phyloP scores from a whole-genome alignment of 2,329 filamentous ascomycete genomes.

The Xylariales sp. region DNA sequence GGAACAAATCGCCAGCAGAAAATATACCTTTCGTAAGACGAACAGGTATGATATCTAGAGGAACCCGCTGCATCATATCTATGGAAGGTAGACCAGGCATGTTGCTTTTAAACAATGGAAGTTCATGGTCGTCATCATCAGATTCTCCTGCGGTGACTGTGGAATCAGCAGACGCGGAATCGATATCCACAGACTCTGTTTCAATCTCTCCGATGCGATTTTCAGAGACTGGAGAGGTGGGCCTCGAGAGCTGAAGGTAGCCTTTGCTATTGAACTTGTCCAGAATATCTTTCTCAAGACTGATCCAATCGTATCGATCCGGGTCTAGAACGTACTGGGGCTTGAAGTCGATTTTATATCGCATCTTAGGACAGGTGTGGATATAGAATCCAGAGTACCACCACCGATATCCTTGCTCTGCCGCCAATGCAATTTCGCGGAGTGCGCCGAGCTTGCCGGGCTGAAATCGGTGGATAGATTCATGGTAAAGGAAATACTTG shows the following conservation, averaged over 20 bases:
- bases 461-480: conserved; percentile 63
- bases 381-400: conserved; percentile 85
- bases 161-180: no score
- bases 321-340: conserved; percentile 73
- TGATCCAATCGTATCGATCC: conserved; percentile 58
- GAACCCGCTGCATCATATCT: conserved; percentile 46
- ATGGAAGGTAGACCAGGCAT: conserved; percentile 64
- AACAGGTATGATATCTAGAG: conserved; percentile 57
- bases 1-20: conserved; percentile 31
- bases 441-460: conserved; percentile 75
- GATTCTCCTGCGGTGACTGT: conserved; percentile 9
- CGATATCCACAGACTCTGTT: conserved; percentile 12
- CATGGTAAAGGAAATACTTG: conserved; percentile 80
- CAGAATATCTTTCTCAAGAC: conserved; percentile 48
- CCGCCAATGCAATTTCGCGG: conserved; percentile 66
- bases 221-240: neutral
- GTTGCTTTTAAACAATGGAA: conserved; percentile 51
- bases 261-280: conserved; percentile 48
- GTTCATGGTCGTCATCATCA: conserved; percentile 12
- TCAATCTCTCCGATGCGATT: neutral
- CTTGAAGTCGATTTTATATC: conserved; percentile 75
- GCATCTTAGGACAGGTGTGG: conserved; percentile 76
- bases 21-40: conserved; percentile 30
- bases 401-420: conserved; percentile 65
- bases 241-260: conserved; percentile 46